Percentiles rank a stretch among this genome's conserved stretches.
phyloP scores from a whole-genome alignment of 768 basidiomycete species.

The Boletus rubroflammeus region DNA sequence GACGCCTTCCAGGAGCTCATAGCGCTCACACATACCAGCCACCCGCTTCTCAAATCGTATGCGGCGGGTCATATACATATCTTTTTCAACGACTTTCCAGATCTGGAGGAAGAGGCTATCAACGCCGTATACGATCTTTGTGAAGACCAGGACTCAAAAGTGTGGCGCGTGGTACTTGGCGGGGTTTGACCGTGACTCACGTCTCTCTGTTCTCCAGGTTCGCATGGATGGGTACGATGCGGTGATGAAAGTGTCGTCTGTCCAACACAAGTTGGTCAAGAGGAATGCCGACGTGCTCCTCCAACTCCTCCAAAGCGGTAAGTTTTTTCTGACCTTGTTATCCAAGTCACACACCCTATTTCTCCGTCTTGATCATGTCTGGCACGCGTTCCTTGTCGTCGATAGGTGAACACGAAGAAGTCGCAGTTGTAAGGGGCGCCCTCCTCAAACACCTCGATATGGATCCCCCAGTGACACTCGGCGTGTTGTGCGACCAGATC shows the following conservation, averaged over 20 bases:
- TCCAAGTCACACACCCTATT: slow-evolving; percentile 1
- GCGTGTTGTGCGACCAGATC: slow-evolving; percentile 69
- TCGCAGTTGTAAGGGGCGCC: slow-evolving; percentile 55
- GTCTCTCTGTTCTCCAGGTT: slow-evolving; percentile 39
- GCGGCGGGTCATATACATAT: slow-evolving; percentile 54
- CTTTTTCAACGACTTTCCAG: slow-evolving; percentile 66
- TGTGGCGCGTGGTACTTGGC: slow-evolving; percentile 26
- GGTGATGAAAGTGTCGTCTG: slow-evolving; percentile 47
- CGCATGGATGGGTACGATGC: slow-evolving; percentile 67
- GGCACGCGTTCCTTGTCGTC: slow-evolving; percentile 12
- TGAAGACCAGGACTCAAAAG: slow-evolving; percentile 59
- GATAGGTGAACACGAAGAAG: slow-evolving; percentile 64
- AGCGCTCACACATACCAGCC: slow-evolving; percentile 46
- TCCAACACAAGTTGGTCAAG: slow-evolving; percentile 57
- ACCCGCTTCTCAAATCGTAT: slow-evolving; percentile 48
- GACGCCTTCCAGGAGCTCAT: slow-evolving; percentile 53
- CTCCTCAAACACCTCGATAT: slow-evolving; percentile 61
- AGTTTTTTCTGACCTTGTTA: slow-evolving; percentile 22
- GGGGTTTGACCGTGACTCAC: slow-evolving; percentile 4
- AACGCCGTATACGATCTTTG: slow-evolving; percentile 78
- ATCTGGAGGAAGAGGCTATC: slow-evolving; percentile 70
- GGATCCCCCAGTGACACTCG: slow-evolving; percentile 56
- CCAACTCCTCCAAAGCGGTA: slow-evolving; percentile 74
- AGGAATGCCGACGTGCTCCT: slow-evolving; percentile 72
- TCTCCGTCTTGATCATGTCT: slow-evolving; percentile 19